A percentile compares a stretch with the other conserved stretches of the same genome.
Conservation (phyloP, 345 rosid species). For the Citrus maxima region DNA sequence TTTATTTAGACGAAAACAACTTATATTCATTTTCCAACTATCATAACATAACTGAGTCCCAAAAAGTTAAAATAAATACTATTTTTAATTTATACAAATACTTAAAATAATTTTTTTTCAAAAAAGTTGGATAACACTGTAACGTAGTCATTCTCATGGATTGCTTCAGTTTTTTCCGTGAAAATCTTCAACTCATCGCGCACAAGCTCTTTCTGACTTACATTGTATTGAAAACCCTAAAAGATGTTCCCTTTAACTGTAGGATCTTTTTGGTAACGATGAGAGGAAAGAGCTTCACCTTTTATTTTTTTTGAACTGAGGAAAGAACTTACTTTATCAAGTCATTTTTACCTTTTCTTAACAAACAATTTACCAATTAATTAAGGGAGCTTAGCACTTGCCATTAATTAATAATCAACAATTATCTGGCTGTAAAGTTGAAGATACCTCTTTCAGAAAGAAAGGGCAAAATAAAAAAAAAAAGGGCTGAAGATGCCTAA, state of each 20-base stretch:
- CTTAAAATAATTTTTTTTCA: too few species aligned
- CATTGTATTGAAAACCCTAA: neutral
- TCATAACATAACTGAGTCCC: too few species aligned
- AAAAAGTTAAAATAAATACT: too few species aligned
- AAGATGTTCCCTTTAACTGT: neutral
- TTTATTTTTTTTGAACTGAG: neutral
- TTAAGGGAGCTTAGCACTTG: too few species aligned
- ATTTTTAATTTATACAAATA: too few species aligned
- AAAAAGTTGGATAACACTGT: too few species aligned
- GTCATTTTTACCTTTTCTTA: conserved; percentile 19
- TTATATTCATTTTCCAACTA: too few species aligned
- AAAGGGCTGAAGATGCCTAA: neutral
- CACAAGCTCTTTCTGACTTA: too few species aligned
- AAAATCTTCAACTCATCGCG: neutral
- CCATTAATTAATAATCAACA: neutral
- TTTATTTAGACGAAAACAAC: too few species aligned
- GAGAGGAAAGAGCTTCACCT: conserved; percentile 8
- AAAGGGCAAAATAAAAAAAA: too few species aligned
- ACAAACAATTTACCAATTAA: conserved; percentile 11
- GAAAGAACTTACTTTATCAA: conserved; percentile 6
- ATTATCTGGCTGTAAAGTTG: neutral
- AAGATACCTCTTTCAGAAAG: neutral
- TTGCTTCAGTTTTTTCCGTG: neutral
- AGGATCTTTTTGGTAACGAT: conserved; percentile 23
- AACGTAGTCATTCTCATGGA: neutral